These are phyloP conservation scores for Diophrys sp. DNA, from an alignment of 73 alveolate genomes.

Conservation along the genomic window DNA sequence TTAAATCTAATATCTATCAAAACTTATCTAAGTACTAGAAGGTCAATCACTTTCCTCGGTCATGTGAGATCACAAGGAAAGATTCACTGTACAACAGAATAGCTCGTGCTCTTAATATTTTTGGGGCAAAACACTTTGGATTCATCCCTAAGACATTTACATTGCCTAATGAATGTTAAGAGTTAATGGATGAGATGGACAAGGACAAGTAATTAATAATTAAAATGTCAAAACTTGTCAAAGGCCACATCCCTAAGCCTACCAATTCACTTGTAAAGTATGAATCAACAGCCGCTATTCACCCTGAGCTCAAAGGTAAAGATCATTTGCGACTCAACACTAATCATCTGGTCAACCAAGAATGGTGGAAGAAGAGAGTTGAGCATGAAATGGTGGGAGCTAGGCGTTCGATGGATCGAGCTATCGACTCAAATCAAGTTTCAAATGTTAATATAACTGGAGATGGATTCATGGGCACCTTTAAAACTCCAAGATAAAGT, in stretches of 20 bases:
- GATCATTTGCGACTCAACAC: not conserved
- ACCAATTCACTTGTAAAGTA: not conserved
- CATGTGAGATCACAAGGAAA: constrained; percentile 84
- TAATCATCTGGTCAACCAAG: not conserved
- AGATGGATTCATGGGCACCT: not conserved
- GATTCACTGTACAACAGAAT: constrained; percentile 94
- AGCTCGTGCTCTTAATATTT: constrained; percentile 76
- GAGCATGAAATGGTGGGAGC: not conserved
- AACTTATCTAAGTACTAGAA: constrained; percentile 26
- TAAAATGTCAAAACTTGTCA: not conserved
- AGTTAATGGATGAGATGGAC: constrained; percentile 52
- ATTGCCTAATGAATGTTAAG: constrained; percentile 72
- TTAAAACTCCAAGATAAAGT: not conserved
- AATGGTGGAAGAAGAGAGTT: not conserved
- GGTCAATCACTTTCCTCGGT: constrained; percentile 53
- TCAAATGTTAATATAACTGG: not conserved
- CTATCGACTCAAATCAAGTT: not conserved
- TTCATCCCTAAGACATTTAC: constrained; percentile 84
- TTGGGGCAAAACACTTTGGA: constrained; percentile 61
- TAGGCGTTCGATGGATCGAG: not conserved
- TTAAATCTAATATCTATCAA: constrained; percentile 28
- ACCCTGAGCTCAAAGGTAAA: not conserved
- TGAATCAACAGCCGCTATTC: not conserved
- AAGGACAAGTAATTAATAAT: constrained; percentile 17
- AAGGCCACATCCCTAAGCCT: not conserved